Base-by-base conservation (phyloP, 805 yeast genomes). In the Candida awuae region DNA sequence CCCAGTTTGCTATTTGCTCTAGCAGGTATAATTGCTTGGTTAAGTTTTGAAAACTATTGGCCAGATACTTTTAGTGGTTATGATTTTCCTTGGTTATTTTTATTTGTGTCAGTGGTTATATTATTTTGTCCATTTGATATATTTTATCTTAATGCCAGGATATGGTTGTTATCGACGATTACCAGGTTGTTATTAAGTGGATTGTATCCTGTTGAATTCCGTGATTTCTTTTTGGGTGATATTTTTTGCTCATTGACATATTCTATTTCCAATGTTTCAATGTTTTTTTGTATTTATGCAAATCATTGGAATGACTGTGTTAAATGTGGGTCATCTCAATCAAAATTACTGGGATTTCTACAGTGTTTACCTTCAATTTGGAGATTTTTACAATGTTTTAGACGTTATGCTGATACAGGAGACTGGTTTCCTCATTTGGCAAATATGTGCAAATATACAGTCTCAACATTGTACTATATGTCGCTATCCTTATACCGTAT, bases 401-500 rank as follows among this genome's bases (percentile, higher is more conserved):
- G 98, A 51, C 94, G 98, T 71, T 92, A 71, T 56, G 75, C 79
- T 20, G 98, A 92, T 55, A 82, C 97, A 0, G 90, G 94, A 2
- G 96, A 88, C 53, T 81, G 88, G 84, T 92, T 92, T 55, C 98
- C 98, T 0, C 98, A 92, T 67, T 61, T 90, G 42, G 90, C 95
- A 5, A 92, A 92, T 52, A 85, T 85, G 68, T 52, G 68, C 25
- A 92, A 92, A 59, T 92, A 90, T 56, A 52, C 71, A 1, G 61
- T 80, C 27, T 72, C 88, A 2, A 70, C 83, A 3, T 51, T 73
- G 17, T 86, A 84, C 58, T 80, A 84, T 58, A 74, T 77, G 51
- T 65, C 80, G 7, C 66, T 92, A 50, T 83, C 95, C 62, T 62
- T 81, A 16, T 88, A 85, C 57, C 73, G 97, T 46, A 82, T 86